Percentiles rank a stretch among this genome's conserved stretches.
Conservation (phyloP, 768 basidiomycete genomes). For the Lyophyllum shimeji region DNA sequence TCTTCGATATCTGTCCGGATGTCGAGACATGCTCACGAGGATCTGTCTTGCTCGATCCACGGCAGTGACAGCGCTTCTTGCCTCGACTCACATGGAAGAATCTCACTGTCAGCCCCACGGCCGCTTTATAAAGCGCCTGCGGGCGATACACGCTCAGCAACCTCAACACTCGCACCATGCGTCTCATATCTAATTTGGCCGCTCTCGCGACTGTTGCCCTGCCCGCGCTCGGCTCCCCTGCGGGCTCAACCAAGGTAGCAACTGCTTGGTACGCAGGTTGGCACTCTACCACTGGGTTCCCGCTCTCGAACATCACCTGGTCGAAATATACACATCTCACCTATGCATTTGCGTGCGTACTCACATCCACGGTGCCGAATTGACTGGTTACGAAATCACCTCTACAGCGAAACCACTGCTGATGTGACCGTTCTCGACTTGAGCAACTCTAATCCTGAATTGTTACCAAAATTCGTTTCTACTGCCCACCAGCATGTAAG, state of each 20-base stretch:
- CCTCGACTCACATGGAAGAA: neutral
- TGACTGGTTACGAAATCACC: neutral
- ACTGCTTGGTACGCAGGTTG: slow-evolving; percentile 71
- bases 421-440: slow-evolving; percentile 35
- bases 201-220: slow-evolving; percentile 9
- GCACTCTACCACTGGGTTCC: slow-evolving; percentile 49
- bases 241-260: slow-evolving; percentile 32
- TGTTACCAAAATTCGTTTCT: slow-evolving; percentile 58
- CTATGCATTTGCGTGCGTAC: slow-evolving; percentile 70
- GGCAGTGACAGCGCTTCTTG: neutral
- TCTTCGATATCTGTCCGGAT: neutral
- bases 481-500: slow-evolving; percentile 44
- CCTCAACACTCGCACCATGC: slow-evolving; percentile 5
- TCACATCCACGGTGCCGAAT: neutral
- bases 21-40: neutral
- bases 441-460: slow-evolving; percentile 43
- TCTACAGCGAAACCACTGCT: slow-evolving; percentile 34
- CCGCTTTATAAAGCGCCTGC: neutral
- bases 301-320: slow-evolving; percentile 61
- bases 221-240: slow-evolving; percentile 12
- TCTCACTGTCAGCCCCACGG: neutral
- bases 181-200: slow-evolving; percentile 3
- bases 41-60: neutral
- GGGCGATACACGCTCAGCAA: neutral
- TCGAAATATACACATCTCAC: slow-evolving; percentile 63